Conservation (phyloP, 768 basidiomycete genomes). For the Phylloporus rhodoxanthus region DNA sequence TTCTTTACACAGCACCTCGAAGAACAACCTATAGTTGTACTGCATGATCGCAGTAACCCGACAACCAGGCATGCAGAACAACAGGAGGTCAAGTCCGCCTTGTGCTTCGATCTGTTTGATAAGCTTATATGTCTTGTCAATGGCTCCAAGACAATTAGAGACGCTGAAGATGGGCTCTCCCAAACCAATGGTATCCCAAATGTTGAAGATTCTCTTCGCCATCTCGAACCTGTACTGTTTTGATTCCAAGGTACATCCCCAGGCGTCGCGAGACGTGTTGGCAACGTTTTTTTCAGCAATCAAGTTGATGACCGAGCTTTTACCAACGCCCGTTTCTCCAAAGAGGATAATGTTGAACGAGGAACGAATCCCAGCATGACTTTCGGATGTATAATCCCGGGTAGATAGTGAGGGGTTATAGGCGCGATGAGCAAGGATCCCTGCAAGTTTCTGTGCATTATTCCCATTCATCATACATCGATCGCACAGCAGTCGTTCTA, state of each 20-base stretch:
- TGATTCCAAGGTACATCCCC: background rate
- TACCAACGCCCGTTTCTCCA: background rate
- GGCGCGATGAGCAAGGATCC: background rate
- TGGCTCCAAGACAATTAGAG: background rate
- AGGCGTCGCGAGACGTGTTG: background rate
- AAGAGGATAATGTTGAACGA: background rate
- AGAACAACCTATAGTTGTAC: background rate
- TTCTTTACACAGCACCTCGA: background rate
- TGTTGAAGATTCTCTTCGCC: background rate
- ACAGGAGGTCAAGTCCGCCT: background rate
- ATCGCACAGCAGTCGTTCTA: background rate
- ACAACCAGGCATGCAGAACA: background rate
- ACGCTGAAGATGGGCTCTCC: background rate
- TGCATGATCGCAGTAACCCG: background rate
- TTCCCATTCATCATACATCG: background rate
- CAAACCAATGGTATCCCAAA: background rate
- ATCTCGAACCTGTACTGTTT: background rate
- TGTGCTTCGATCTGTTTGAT: background rate
- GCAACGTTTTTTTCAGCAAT: background rate
- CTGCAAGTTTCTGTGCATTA: background rate
- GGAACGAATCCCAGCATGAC: background rate
- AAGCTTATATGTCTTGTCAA: background rate
- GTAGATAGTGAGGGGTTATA: background rate
- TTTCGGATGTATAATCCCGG: no score
- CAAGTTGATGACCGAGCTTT: background rate